These are phyloP conservation scores for Aspergillus tanneri DNA, from an alignment of 2,329 filamentous ascomycete species.

Conservation along the genomic window DNA sequence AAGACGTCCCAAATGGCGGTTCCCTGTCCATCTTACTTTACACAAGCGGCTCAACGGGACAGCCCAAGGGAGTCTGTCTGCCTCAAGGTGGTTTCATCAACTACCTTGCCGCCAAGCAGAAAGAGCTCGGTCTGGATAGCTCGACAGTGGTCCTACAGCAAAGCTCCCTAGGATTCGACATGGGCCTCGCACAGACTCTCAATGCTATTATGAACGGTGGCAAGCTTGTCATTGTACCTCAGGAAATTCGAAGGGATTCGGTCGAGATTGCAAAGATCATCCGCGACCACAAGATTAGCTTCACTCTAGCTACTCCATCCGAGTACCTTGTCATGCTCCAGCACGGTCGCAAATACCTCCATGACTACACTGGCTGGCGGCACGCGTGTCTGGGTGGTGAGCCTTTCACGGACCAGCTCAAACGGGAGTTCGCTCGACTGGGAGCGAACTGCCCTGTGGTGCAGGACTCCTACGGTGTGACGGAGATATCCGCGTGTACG, in stretches of 20 bases:
- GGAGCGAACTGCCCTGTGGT: not conserved
- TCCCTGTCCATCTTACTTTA: not conserved
- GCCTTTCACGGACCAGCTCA: constrained; percentile 2
- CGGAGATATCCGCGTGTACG: constrained; percentile 1
- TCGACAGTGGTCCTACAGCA: not conserved
- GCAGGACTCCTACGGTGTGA: constrained; percentile 3
- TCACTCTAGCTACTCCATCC: constrained; percentile 6
- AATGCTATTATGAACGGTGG: constrained; percentile 3
- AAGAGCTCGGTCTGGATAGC: not conserved
- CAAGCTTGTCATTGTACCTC: constrained; percentile 3
- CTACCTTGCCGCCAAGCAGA: not conserved
- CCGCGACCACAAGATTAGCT: not conserved
- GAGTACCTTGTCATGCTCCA: constrained; percentile 3
- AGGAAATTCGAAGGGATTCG: not conserved
- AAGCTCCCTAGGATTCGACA: constrained; percentile 8
- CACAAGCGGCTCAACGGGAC: constrained; percentile 1
- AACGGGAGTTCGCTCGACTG: constrained; percentile 5
- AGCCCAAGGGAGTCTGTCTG: constrained; percentile 1
- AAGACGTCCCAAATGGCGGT: not conserved
- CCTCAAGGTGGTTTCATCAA: not conserved
- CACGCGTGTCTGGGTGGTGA: constrained; percentile 5
- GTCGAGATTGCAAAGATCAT: constrained; percentile 1
- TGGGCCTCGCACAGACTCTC: constrained; percentile 5
- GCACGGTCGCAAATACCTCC: not conserved
- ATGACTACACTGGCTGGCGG: not conserved